Evolutionary conservation across 805 yeast genomes (phyloP), one percentile per base, ranked within the genome.

Genomic region (Cyberlindnera maritima): DNA sequence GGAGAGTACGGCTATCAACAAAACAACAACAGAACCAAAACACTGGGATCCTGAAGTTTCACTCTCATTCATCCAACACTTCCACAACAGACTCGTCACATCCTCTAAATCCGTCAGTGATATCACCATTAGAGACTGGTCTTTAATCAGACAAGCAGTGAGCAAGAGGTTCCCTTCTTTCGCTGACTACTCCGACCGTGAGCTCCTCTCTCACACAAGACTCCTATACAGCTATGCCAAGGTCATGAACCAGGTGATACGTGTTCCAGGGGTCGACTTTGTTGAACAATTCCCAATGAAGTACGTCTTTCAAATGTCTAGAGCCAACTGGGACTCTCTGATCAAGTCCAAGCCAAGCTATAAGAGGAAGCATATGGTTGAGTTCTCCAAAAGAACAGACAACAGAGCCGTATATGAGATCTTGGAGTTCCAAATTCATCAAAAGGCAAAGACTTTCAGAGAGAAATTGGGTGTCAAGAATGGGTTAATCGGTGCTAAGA

Each of bases 11-110:
- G n/a, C 12, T 12, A 20, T 36, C 17, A 28, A 21, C 17, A 9
- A 9, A 36, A 21, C 19, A 12, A 9, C 19, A 37, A 14, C 13
- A 21, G 32, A 13, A 17, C 18, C 34, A 26, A 12, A 34, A 3
- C 33, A 38, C 14, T 38, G 41, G 41, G 20, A 29, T 18, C 41
- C 41, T 13, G 41, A 26, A 12, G 19, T 38, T 2, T 38, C 41
- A 13, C n/a, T 38, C 17, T 26, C 23, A 8, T 38, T 38, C 25
- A 19, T 38, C 4, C 41, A 28, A n/a, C 25, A 38, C 10, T 38
- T 28, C n/a, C 41, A 38, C 17, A n/a, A 15, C 3, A 33, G 25
- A 8, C 35, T 38, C n/a, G 12, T 14, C n/a, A 3, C 4, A 9
- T 18, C 36, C 10, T 34, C 36, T 12, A 34, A 34, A 20, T 8